Conservation (phyloP, 768 basidiomycete species). For the Leccinum variicolor region DNA sequence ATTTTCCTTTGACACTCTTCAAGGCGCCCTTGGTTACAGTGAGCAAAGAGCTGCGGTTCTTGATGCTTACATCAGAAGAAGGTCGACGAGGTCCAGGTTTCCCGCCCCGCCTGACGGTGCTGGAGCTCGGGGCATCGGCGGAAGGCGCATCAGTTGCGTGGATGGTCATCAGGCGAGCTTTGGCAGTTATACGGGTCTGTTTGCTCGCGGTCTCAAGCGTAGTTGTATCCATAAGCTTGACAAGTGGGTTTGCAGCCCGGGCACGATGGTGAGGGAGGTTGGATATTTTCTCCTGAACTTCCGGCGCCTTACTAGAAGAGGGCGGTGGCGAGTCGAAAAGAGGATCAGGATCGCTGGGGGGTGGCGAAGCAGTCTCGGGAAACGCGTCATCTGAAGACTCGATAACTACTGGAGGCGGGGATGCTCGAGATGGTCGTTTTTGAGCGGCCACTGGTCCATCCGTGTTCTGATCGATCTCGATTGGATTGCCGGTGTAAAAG, state of each 20-base stretch:
- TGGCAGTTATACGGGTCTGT: slow-evolving; percentile 45
- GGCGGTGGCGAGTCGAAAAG: slow-evolving; percentile 29
- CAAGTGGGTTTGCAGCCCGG: slow-evolving; percentile 49
- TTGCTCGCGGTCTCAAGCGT: slow-evolving; percentile 19
- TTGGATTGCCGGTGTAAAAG: slow-evolving; percentile 27
- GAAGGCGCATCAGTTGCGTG: slow-evolving; percentile 8
- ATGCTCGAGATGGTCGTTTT: slow-evolving; percentile 1
- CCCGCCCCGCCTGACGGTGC: slow-evolving; percentile 10
- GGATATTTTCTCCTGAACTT: slow-evolving; percentile 2
- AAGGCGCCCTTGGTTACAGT: slow-evolving; percentile 50
- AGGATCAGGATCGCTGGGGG: slow-evolving; percentile 17
- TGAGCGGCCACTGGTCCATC: slow-evolving; percentile 12
- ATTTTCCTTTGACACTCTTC: slow-evolving; percentile 49
- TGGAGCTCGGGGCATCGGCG: slow-evolving; percentile 6
- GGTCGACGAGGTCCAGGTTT: slow-evolving; percentile 53
- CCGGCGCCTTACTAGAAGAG: slow-evolving; percentile 4
- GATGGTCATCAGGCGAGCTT: slow-evolving; percentile 42
- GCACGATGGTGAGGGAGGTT: slow-evolving; percentile 40
- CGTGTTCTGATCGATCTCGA: slow-evolving; percentile 28
- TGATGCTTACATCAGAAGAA: slow-evolving; percentile 39
- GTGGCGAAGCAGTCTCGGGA: slow-evolving; percentile 11
- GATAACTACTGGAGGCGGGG: neutral
- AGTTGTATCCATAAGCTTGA: slow-evolving; percentile 47
- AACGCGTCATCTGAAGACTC: neutral
- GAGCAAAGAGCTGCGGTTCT: slow-evolving; percentile 50